Base-by-base conservation (phyloP, 306 rosid species). In the Rosa lucieae region DNA sequence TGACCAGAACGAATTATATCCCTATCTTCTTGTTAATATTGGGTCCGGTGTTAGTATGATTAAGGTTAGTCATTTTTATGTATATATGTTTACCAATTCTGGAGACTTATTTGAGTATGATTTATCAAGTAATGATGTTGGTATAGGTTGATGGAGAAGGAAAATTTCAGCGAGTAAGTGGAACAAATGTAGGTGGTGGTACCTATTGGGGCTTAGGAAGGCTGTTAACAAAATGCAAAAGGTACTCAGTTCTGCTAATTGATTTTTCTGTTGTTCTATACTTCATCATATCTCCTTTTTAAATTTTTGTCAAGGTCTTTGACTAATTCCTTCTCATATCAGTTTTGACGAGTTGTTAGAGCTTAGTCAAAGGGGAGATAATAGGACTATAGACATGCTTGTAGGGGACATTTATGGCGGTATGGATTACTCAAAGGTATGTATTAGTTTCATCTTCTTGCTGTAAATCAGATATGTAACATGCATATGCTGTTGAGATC, bases 321-420 rank as follows among this genome's bases (percentile, higher is more conserved):
- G 70, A 52, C 84, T 86, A 82, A 77, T 82, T 84, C 76, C 32
- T 47, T 40, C 51, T 78, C 67, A 39, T 87, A 78, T 76, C 89
- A 96, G 99, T 84, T 96, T 96, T 84, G 98, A 96, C 79, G 99
- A 96, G 86, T 87, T 96, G 89, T 85, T 96, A 72, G 99, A 96
- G 96, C 89, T 96, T 84, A 96, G 96, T 85, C 99, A 96, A 82
- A 86, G 84, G 82, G 99, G 99, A 79, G 97, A 96, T 80, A 96
- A 96, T 82, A 82, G 99, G 29, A 73, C 92, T 59, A 89, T 91
- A 80, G 99, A 96, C 88, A 96, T 96, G 99, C 98, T 96, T 83
- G 99, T 96, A 52, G 99, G 99, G 84, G 99, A 96, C 85, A 96
- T 96, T 76, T 96, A 96, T 55, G 99, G 99, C 53, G 98, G 99